These are phyloP conservation scores for Bisporella sp. DNA, from an alignment of 2,329 filamentous ascomycete species.

Conservation along the genomic window DNA sequence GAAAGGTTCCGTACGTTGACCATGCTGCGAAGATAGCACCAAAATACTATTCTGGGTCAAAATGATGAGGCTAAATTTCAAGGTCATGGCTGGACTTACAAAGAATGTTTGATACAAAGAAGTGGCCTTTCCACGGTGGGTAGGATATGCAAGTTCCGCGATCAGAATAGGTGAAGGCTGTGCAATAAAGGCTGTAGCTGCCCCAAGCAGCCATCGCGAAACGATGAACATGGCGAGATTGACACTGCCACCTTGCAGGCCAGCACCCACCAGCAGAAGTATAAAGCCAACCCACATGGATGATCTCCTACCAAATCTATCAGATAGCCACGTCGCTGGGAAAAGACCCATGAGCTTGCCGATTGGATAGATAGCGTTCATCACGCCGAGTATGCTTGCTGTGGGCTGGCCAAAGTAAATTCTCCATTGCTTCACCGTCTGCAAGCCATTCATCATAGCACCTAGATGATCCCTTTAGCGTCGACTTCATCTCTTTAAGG, in stretches of 20 bases:
- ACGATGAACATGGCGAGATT: conserved; percentile 30
- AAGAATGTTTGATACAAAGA: neutral
- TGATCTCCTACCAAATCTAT: conserved; percentile 24
- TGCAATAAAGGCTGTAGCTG: conserved; percentile 34
- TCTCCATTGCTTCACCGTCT: conserved; percentile 31
- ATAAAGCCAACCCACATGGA: conserved; percentile 24
- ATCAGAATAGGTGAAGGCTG: conserved; percentile 31
- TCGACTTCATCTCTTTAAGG: too few species aligned
- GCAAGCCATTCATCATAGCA: conserved; percentile 29
- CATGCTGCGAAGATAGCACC: conserved; percentile 36
- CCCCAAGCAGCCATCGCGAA: conserved; percentile 32
- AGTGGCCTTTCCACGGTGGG: conserved; percentile 26
- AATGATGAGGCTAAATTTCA: neutral
- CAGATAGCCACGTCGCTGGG: conserved; percentile 28
- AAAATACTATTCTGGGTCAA: conserved; percentile 16
- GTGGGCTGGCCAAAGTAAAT: conserved; percentile 26
- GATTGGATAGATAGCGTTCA: conserved; percentile 26
- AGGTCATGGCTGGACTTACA: neutral
- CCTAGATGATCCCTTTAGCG: conserved; percentile 8
- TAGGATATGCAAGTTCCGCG: conserved; percentile 31
- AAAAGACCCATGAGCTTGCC: conserved; percentile 30
- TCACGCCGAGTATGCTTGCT: conserved; percentile 26
- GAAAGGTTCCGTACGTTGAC: conserved; percentile 33
- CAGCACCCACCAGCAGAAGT: conserved; percentile 29
- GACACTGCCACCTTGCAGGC: conserved; percentile 31